phyloP scores from a whole-genome alignment of 164 flowering plant species.

The Aristolochia californica region DNA sequence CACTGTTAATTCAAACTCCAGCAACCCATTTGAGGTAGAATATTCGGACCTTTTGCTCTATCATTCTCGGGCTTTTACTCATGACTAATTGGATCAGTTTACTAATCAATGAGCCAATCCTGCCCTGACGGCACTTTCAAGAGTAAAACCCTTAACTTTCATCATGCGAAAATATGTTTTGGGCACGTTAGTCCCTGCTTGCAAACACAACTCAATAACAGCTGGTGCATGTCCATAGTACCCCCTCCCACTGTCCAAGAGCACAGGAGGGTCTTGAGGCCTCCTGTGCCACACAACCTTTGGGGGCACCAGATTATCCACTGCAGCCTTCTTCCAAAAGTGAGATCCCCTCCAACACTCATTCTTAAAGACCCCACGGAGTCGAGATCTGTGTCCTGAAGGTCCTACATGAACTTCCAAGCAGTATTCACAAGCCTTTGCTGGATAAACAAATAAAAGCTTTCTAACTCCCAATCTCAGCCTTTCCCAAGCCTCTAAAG shows the following conservation, averaged over 20 bases:
- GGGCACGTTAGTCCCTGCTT: constrained; percentile 66
- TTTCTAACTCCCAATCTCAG: constrained; percentile 56
- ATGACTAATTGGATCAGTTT: no score
- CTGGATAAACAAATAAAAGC: constrained; percentile 61
- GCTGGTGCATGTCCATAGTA: constrained; percentile 92
- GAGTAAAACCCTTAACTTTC: constrained; percentile 62
- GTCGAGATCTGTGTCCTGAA: constrained; percentile 76
- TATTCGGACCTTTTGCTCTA: no score
- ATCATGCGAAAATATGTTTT: constrained; percentile 51
- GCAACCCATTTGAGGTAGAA: no score
- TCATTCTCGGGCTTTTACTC: no score
- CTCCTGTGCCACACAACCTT: constrained; percentile 72
- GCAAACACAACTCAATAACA: constrained; percentile 62
- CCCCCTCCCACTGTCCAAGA: constrained; percentile 43
- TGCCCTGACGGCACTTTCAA: background rate
- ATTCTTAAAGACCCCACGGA: constrained; percentile 75
- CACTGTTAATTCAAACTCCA: no score
- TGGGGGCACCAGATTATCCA: constrained; percentile 72
- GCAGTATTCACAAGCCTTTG: constrained; percentile 73
- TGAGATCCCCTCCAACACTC: constrained; percentile 72
- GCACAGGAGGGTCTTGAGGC: constrained; percentile 73
- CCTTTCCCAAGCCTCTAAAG: constrained; percentile 75
- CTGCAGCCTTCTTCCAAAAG: constrained; percentile 73
- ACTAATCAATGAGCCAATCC: no score
- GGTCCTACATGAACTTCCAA: constrained; percentile 88